Conservation (phyloP, 305 asterid species). For the Fraxinus sp. region DNA sequence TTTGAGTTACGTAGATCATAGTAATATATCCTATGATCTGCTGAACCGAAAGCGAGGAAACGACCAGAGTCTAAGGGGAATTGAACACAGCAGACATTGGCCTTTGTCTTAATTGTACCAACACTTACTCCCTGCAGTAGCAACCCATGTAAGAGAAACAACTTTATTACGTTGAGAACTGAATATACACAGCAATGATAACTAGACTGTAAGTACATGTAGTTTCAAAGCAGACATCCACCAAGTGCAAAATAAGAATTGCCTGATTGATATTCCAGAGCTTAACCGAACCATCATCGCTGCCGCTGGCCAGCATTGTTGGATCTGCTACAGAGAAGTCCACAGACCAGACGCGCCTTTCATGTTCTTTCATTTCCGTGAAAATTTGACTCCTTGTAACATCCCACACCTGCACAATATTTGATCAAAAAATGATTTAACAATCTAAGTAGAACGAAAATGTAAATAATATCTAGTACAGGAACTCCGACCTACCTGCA, state of each 20-base stretch:
- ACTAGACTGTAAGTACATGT: conserved; percentile 72
- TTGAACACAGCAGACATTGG: conserved; percentile 96
- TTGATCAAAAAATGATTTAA: background rate
- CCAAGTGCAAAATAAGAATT: conserved; percentile 91
- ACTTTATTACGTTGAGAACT: conserved; percentile 45
- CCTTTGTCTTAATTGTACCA: conserved; percentile 85
- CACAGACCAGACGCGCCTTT: conserved; percentile 90
- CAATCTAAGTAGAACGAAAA: background rate
- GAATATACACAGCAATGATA: conserved; percentile 39
- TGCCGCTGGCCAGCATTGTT: conserved; percentile 90
- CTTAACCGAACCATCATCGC: conserved; percentile 95
- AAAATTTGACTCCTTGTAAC: conserved; percentile 77
- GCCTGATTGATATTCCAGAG: conserved; percentile 99
- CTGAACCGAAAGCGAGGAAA: conserved; percentile 91
- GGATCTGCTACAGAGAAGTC: conserved; percentile 95
- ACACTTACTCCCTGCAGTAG: conserved; percentile 87
- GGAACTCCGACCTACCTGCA: conserved; percentile 54
- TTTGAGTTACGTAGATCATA: conserved; percentile 87
- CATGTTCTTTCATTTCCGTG: conserved; percentile 94
- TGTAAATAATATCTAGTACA: background rate
- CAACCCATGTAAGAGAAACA: conserved; percentile 58
- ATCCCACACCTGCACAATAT: conserved; percentile 76
- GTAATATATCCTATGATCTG: conserved; percentile 88
- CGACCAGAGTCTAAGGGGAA: conserved; percentile 80
- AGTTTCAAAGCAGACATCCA: conserved; percentile 92